Evolutionary conservation across 495 filamentous ascomycete genomes (phyloP).

Genomic region (Penicillium goetzii): DNA sequence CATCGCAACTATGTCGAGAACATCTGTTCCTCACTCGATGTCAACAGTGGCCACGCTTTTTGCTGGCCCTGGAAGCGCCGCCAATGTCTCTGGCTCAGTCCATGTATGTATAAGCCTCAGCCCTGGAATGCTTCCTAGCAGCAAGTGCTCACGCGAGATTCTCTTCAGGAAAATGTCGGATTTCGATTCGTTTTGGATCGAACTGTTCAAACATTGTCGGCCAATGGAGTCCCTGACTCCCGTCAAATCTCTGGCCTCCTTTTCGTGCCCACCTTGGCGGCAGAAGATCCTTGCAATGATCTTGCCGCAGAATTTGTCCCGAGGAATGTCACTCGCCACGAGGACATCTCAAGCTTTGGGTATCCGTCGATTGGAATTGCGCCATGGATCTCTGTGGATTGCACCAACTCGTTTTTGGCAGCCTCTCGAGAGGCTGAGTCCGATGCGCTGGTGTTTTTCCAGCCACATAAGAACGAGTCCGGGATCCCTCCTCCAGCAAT

Average conservation of each 20-base stretch:
- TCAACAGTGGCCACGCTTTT: slow-evolving; percentile 47
- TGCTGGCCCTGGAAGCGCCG: slow-evolving; percentile 42
- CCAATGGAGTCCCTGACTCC: slow-evolving; percentile 56
- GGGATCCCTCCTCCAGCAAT: slow-evolving; percentile 61
- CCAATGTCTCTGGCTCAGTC: slow-evolving; percentile 39
- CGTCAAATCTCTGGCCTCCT: slow-evolving; percentile 71
- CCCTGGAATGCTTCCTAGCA: slow-evolving; percentile 1
- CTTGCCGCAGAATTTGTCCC: slow-evolving; percentile 64
- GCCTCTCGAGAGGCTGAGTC: slow-evolving; percentile 60
- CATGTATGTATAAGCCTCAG: slow-evolving; percentile 35
- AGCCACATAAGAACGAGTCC: slow-evolving; percentile 57
- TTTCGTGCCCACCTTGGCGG: slow-evolving; percentile 73
- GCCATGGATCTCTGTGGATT: slow-evolving; percentile 79
- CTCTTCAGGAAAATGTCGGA: slow-evolving; percentile 59
- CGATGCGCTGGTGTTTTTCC: slow-evolving; percentile 76
- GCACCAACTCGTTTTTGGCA: slow-evolving; percentile 68
- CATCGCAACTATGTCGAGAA: slow-evolving; percentile 22
- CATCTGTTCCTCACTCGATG: slow-evolving; percentile 30
- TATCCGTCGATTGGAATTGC: slow-evolving; percentile 76
- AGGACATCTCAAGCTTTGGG: slow-evolving; percentile 60
- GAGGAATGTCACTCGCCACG: slow-evolving; percentile 69
- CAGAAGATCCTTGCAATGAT: slow-evolving; percentile 60
- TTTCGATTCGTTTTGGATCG: slow-evolving; percentile 63
- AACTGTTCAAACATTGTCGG: slow-evolving; percentile 73
- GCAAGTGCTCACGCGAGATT: slow-evolving; percentile 3